Evolutionary conservation across 2,329 filamentous ascomycete species (phyloP).

Genomic region (Dactylonectria estremocensis): DNA sequence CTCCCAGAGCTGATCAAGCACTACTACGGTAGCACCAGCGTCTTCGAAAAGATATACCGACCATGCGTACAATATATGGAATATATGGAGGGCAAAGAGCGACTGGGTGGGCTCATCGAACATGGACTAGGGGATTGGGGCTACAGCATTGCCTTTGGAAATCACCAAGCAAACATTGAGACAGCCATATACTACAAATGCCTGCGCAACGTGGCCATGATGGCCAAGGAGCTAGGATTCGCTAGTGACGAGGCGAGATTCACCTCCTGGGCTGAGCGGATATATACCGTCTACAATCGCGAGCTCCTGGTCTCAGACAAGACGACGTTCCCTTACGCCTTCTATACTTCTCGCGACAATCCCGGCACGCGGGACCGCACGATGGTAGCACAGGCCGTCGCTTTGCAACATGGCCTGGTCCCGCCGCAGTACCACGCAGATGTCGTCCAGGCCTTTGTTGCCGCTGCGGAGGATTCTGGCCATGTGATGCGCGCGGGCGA

Average conservation of each 20-base stretch:
- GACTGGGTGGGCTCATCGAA: constrained; percentile 58
- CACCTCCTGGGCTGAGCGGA: constrained; percentile 47
- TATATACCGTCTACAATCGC: constrained; percentile 53
- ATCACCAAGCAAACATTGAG: constrained; percentile 62
- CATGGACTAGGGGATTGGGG: constrained; percentile 62
- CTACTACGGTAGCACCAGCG: constrained; percentile 57
- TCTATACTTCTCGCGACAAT: constrained; percentile 56
- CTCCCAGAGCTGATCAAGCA: constrained; percentile 55
- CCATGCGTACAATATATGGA: constrained; percentile 59
- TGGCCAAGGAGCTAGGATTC: constrained; percentile 52
- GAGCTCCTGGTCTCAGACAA: constrained; percentile 53
- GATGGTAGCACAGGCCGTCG: constrained; percentile 57
- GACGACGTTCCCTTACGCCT: constrained; percentile 51
- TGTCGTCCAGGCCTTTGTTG: constrained; percentile 41
- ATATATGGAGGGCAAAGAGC: constrained; percentile 57
- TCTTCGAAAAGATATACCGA: constrained; percentile 55
- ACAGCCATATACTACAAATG: constrained; percentile 61
- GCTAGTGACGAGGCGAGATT: constrained; percentile 46
- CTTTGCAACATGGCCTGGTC: constrained; percentile 43
- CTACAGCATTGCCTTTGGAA: constrained; percentile 59
- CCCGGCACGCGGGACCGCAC: constrained; percentile 52
- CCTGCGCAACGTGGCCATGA: constrained; percentile 53
- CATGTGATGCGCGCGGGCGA: constrained; percentile 58
- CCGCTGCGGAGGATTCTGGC: constrained; percentile 47
- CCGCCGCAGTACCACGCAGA: constrained; percentile 38